Conservation (phyloP, 495 filamentous ascomycete species). For the Chaetomium cochliodes region DNA sequence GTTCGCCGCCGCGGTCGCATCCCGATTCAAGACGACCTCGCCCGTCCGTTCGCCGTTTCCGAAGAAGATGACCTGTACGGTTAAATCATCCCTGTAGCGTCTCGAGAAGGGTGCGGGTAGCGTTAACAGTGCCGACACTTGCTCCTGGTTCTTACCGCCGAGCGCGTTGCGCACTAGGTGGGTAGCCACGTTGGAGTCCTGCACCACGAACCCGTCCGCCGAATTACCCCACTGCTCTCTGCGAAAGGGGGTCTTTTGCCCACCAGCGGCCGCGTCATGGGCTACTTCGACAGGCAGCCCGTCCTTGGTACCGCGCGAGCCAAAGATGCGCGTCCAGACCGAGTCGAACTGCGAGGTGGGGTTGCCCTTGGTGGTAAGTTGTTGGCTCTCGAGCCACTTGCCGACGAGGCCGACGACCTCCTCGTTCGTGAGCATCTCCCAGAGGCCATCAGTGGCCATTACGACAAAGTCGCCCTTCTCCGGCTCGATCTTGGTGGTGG, state of each 20-base stretch:
- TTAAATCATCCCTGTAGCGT: slow-evolving; percentile 91
- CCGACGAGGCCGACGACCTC: slow-evolving; percentile 96
- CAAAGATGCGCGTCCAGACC: slow-evolving; percentile 59
- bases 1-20: slow-evolving; percentile 66
- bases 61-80: slow-evolving; percentile 98
- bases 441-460: slow-evolving; percentile 94
- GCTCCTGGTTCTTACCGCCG: slow-evolving; percentile 89
- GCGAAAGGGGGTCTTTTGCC: slow-evolving; percentile 73
- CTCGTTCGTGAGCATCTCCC: slow-evolving; percentile 99
- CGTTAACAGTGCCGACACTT: slow-evolving; percentile 90
- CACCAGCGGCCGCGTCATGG: slow-evolving; percentile 38
- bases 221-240: slow-evolving; percentile 71
- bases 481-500: slow-evolving; percentile 91
- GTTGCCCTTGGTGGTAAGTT: slow-evolving; percentile 32
- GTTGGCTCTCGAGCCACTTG: slow-evolving; percentile 87
- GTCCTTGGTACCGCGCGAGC: slow-evolving; percentile 43
- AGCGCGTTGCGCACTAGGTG: slow-evolving; percentile 95
- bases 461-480: slow-evolving; percentile 92
- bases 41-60: slow-evolving; percentile 74
- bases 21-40: slow-evolving; percentile 75
- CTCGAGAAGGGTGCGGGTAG: slow-evolving; percentile 87
- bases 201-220: slow-evolving; percentile 80
- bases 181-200: slow-evolving; percentile 95
- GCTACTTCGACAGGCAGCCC: slow-evolving; percentile 56
- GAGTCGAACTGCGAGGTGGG: slow-evolving; percentile 40